Evolutionary conservation across 2,329 filamentous ascomycete genomes (phyloP).

Genomic region (Decorospora gaudefroyi): DNA sequence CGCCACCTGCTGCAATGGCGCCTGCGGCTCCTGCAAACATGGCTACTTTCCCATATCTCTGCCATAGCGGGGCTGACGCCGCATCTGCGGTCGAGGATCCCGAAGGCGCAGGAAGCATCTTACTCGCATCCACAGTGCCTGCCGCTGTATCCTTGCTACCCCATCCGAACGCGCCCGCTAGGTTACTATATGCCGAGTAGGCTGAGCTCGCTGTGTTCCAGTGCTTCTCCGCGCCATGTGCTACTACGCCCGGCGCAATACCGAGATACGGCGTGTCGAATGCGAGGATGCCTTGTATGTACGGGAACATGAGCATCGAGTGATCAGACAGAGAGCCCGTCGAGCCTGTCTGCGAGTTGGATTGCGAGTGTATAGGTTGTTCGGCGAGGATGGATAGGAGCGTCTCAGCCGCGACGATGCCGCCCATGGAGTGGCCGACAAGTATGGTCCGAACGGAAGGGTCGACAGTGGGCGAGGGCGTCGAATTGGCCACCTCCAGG

Average conservation of each 20-base stretch:
- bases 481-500: slow-evolving; percentile 80
- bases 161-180: slow-evolving; percentile 68
- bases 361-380: slow-evolving; percentile 42
- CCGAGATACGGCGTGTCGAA: slow-evolving; percentile 94
- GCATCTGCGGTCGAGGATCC: slow-evolving; percentile 51
- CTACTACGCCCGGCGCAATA: slow-evolving; percentile 80
- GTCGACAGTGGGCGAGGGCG: slow-evolving; percentile 81
- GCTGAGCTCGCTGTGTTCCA: slow-evolving; percentile 75
- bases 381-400: slow-evolving; percentile 73
- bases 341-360: slow-evolving; percentile 43
- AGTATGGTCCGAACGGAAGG: slow-evolving; percentile 82
- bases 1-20: slow-evolving; percentile 78
- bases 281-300: slow-evolving; percentile 84
- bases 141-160: slow-evolving; percentile 39
- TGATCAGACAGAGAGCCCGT: slow-evolving; percentile 47
- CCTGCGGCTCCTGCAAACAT: slow-evolving; percentile 82
- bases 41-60: slow-evolving; percentile 81
- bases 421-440: slow-evolving; percentile 83
- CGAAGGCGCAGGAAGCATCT: slow-evolving; percentile 46
- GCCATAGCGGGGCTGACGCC: slow-evolving; percentile 62
- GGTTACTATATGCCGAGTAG: slow-evolving; percentile 67
- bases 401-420: slow-evolving; percentile 91
- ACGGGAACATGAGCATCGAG: slow-evolving; percentile 84
- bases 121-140: slow-evolving; percentile 40
- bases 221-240: slow-evolving; percentile 83